Conservation (phyloP, 1,284 basidiomycete genomes). For the Ceratobasidium sp. region DNA sequence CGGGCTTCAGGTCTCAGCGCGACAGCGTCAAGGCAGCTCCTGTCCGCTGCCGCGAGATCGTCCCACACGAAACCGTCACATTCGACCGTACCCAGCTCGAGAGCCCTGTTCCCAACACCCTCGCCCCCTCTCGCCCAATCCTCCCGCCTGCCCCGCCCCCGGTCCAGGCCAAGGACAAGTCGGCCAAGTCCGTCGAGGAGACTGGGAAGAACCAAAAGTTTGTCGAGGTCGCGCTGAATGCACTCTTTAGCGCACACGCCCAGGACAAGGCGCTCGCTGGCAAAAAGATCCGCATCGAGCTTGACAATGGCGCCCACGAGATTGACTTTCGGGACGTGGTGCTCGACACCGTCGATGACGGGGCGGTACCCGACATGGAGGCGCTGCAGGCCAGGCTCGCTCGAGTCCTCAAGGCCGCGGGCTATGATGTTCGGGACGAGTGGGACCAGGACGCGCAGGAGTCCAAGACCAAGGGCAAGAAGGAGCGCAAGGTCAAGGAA, state of each 20-base stretch:
- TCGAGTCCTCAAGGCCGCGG: constrained; percentile 59
- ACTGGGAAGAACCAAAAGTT: constrained; percentile 16
- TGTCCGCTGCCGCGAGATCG: constrained; percentile 80
- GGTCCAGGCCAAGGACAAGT: constrained; percentile 19
- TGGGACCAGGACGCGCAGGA: constrained; percentile 24
- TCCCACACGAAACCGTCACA: constrained; percentile 54
- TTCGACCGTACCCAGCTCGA: constrained; percentile 65
- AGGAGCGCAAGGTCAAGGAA: constrained; percentile 26
- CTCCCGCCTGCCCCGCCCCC: constrained; percentile 49
- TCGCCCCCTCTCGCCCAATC: constrained; percentile 59
- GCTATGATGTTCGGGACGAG: constrained; percentile 57
- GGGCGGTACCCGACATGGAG: constrained; percentile 53
- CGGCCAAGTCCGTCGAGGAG: constrained; percentile 26
- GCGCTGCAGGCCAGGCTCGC: constrained; percentile 29
- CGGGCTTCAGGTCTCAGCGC: constrained; percentile 83
- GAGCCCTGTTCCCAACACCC: constrained; percentile 63
- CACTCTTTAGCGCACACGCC: constrained; percentile 26
- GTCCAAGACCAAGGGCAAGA: constrained; percentile 30
- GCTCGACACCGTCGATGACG: constrained; percentile 29
- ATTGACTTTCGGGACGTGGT: constrained; percentile 44
- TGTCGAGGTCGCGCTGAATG: constrained; percentile 38
- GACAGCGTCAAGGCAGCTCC: constrained; percentile 74
- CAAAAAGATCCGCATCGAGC: constrained; percentile 41
- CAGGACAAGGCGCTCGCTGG: constrained; percentile 38
- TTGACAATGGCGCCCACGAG: constrained; percentile 45